Base-by-base conservation (phyloP, 208 protist species). In the Naegleria fowleri region DNA sequence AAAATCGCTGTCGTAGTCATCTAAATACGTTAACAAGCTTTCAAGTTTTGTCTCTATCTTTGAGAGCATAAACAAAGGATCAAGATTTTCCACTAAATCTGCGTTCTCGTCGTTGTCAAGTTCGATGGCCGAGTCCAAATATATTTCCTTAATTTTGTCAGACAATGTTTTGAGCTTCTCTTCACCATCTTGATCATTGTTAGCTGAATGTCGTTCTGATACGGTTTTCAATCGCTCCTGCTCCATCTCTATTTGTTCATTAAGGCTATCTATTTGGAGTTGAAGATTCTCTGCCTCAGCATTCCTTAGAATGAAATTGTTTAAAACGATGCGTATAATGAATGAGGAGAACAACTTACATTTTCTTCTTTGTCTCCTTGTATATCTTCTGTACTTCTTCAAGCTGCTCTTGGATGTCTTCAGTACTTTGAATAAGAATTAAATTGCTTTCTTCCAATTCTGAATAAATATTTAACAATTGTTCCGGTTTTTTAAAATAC, bases 361-460 rank as follows among this genome's bases (percentile, higher is more conserved):
- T 97, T 89, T 97, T 96, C n/a, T 95, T 92, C 91, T 96, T 93
- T 91, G 97, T 96, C 38, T 94, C 92, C 39, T 95, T 90, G 91
- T 95, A 97, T 87, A 97, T 94, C 90, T 95, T 95, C 59, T 96
- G 94, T 29, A 98, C 95, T 48, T 96, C 95, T 90, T 98, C 97
- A 51, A 98, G 93, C 92, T 97, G 96, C 93, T 98, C 97, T 94
- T 98, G 96, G 58, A 97, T 95, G 85, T 95, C 94, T 58, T 90
- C 25, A 83, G 91, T 90, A 93, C 98, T 98, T 92, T 98, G 97
- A 91, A 99, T 99, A 39, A 99, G 94, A 89, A 98, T 98, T 67
- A 99, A 93, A 86, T 99, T 99, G 36, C 96, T 95, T 90, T 99
- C 98, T 93, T 99, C 97, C 0, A 99, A 96, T 90, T 96, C 97